phyloP scores from a whole-genome alignment of 2,329 filamentous ascomycete genomes.

The Sclerotinia subarctica region DNA sequence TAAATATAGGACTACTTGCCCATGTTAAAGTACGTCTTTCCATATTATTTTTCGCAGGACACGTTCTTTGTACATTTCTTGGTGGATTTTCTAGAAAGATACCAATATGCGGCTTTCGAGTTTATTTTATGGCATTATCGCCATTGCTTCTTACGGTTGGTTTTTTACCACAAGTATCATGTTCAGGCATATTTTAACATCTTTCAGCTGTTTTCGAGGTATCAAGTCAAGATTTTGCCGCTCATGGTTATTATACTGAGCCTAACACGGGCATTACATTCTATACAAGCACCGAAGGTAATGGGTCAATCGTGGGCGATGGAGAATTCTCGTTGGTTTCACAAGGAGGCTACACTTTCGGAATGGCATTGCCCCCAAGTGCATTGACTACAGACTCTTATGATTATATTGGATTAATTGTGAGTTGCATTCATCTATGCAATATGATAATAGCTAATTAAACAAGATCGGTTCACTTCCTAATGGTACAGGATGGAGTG shows the following conservation, averaged over 20 bases:
- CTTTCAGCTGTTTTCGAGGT: constrained; percentile 28
- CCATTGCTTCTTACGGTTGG: constrained; percentile 30
- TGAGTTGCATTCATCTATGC: constrained; percentile 36
- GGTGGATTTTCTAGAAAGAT: constrained; percentile 18
- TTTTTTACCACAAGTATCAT: neutral
- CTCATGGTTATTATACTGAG: constrained; percentile 43
- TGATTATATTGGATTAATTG: constrained; percentile 60
- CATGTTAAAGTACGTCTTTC: neutral
- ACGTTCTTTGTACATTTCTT: neutral
- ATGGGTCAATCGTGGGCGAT: constrained; percentile 40
- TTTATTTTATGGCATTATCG: constrained; percentile 29
- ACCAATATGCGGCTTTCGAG: constrained; percentile 33
- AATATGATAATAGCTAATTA: constrained; percentile 6
- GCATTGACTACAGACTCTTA: constrained; percentile 47
- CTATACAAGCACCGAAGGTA: constrained; percentile 47
- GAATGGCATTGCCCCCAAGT: constrained; percentile 52
- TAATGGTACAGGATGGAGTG: constrained; percentile 54
- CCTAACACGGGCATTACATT: constrained; percentile 52
- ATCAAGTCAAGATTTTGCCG: constrained; percentile 35
- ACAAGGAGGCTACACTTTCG: constrained; percentile 49
- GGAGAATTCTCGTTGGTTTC: constrained; percentile 34
- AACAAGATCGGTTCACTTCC: constrained; percentile 43
- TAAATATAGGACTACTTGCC: neutral
- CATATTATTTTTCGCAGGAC: neutral
- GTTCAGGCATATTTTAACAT: constrained; percentile 16